Base-by-base conservation (phyloP, 352 stramenopile genomes). In the Thraustochytrium striatum region DNA sequence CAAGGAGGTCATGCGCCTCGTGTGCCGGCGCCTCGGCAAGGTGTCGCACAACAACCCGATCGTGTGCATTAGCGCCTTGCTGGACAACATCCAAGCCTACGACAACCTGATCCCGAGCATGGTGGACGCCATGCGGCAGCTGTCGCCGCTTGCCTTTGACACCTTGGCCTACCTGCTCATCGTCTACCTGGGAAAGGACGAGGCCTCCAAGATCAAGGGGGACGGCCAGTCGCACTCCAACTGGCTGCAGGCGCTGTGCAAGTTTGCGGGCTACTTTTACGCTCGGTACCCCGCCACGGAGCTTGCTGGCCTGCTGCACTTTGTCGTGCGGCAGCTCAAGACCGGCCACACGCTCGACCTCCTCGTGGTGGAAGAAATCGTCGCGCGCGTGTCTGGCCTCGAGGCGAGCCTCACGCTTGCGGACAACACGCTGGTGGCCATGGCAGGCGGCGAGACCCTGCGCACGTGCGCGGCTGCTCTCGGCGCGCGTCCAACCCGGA, bases 181-280 rank as follows among this genome's bases (percentile, higher is more conserved):
- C 30, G 58, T 52, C 2, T 69, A 83, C n/a, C 81, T 83, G 35
- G 65, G 72, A 43, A 50, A 81, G 86, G 43, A 81, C 8, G 62
- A 92, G 2, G 47, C 16, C 47, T 55, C 47, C 21, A 75, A 75
- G 50, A 75, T 75, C 39, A 75, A 75, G 39, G 65, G 68, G 21
- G 65, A 75, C 25, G 65, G 65, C 32, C 65, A 75, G 65, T 75
- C 65, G 43, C 65, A 75, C 36, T 72, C 65, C 13, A 75, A 75
- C 50, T 75, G 65, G 65, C 65, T 75, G 25, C 65, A 75, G 50
- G 65, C 65, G 47, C 65, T 75, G 13, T 75, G 65, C 65, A 75
- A 75, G 50, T 75, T 75, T 39, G 65, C 65, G 5, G 65, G 65
- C 7, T 70, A 32, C 47, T 75, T 68, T 68, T 75, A 75, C 30